Percentiles rank a stretch among this genome's conserved stretches.
Conservation (phyloP, 257 asterid species). For the Scutellaria baicalensis region DNA sequence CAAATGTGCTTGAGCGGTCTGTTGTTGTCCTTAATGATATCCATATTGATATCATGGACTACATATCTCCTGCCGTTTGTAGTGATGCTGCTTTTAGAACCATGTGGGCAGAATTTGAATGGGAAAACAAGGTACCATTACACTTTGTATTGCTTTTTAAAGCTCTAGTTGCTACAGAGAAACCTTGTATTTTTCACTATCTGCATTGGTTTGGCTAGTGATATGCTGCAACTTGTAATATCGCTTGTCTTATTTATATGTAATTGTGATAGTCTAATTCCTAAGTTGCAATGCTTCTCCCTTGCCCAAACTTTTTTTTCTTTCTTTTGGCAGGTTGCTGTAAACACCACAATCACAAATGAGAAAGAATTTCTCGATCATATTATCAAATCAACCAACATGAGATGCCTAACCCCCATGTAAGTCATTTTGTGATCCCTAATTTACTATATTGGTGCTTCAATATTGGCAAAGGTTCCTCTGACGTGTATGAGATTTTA, state of each 20-base stretch:
- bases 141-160: background rate
- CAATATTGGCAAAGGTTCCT: background rate
- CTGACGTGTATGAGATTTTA: background rate
- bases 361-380: constrained; percentile 96
- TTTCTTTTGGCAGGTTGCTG: constrained; percentile 72
- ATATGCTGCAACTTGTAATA: background rate
- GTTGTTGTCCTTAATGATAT: constrained; percentile 91
- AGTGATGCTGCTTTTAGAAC: constrained; percentile 89
- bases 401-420: constrained; percentile 92
- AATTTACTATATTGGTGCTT: background rate
- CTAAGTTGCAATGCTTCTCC: background rate
- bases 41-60: constrained; percentile 97
- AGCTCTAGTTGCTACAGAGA: background rate
- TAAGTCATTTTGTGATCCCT: constrained; percentile 33
- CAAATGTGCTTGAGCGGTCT: constrained; percentile 83
- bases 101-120: constrained; percentile 99
- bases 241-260: background rate
- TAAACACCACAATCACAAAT: constrained; percentile 74
- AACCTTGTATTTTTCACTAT: background rate
- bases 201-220: background rate
- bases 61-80: constrained; percentile 91
- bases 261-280: background rate
- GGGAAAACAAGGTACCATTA: constrained; percentile 87
- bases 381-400: constrained; percentile 91
- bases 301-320: background rate